These are phyloP conservation scores for Cercospora sojina DNA, from an alignment of 2,329 filamentous ascomycete genomes.

Conservation along the genomic window DNA sequence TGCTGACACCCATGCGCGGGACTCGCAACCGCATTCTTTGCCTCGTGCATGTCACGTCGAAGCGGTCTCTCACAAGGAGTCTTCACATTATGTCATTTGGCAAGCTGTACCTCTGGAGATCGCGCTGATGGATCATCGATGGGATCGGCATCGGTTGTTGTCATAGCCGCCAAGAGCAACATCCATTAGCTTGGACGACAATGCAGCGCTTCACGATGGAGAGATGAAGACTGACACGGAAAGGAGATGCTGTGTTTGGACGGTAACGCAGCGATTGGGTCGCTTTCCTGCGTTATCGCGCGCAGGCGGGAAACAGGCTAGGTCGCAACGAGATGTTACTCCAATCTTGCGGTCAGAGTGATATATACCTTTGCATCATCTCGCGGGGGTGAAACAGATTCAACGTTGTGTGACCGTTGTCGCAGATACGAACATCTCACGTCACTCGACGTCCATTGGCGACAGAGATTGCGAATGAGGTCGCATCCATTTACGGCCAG, in stretches of 20 bases:
- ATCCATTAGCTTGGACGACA: background rate
- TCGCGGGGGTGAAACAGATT: background rate
- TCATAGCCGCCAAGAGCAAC: background rate
- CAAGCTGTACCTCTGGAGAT: background rate
- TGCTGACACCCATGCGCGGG: background rate
- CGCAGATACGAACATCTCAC: background rate
- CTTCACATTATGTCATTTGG: background rate
- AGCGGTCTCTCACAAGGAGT: background rate
- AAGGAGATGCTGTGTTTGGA: background rate
- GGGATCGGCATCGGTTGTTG: background rate
- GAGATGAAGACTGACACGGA: background rate
- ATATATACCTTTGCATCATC: background rate
- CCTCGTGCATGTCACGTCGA: background rate
- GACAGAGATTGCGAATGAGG: background rate
- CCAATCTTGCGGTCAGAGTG: background rate
- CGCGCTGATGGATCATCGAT: constrained; percentile 1
- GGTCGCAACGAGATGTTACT: background rate
- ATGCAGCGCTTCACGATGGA: background rate
- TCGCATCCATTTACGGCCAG: background rate
- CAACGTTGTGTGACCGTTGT: background rate
- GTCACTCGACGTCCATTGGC: background rate
- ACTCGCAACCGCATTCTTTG: background rate
- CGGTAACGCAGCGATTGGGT: background rate
- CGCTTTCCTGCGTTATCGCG: background rate
- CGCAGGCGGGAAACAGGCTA: background rate